These are phyloP conservation scores for Rosa hybrid DNA, from an alignment of 331 rosid genomes.

Conservation along the genomic window DNA sequence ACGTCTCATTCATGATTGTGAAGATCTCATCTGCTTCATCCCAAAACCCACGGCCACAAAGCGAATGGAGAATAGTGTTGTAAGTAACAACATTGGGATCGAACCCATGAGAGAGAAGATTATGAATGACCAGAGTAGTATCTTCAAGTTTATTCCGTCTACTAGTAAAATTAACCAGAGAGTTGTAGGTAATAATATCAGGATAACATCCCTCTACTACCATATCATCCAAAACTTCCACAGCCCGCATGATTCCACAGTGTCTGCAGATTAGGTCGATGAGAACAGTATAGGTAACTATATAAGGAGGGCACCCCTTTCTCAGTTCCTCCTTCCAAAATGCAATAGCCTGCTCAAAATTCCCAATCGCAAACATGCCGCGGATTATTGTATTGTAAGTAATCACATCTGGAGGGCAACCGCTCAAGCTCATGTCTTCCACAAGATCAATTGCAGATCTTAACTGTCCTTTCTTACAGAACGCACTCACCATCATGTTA, in stretches of 20 bases:
- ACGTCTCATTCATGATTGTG: constrained; percentile 58
- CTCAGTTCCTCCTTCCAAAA: constrained; percentile 86
- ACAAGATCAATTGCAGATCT: constrained; percentile 59
- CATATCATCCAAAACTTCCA: constrained; percentile 80
- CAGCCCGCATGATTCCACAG: constrained; percentile 56
- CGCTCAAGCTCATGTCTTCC: constrained; percentile 79
- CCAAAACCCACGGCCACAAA: constrained; percentile 62
- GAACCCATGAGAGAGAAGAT: constrained; percentile 58
- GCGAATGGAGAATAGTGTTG: constrained; percentile 79
- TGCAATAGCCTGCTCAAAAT: constrained; percentile 57
- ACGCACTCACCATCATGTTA: constrained; percentile 73
- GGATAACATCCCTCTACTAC: constrained; percentile 83
- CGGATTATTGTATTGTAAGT: constrained; percentile 81
- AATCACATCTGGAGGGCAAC: constrained; percentile 83
- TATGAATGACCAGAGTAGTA: constrained; percentile 50
- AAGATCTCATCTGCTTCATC: constrained; percentile 70
- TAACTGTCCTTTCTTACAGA: constrained; percentile 61
- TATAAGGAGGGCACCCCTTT: constrained; percentile 83
- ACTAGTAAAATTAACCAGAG: constrained; percentile 64
- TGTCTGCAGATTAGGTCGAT: constrained; percentile 70
- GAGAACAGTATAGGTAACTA: constrained; percentile 72
- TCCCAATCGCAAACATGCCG: constrained; percentile 53
- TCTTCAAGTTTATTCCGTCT: constrained; percentile 70
- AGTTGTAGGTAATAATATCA: constrained; percentile 70
- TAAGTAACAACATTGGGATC: constrained; percentile 70